These are phyloP conservation scores for Phytophthora hibernalis DNA, from an alignment of 352 stramenopile species.

Conservation along the genomic window DNA sequence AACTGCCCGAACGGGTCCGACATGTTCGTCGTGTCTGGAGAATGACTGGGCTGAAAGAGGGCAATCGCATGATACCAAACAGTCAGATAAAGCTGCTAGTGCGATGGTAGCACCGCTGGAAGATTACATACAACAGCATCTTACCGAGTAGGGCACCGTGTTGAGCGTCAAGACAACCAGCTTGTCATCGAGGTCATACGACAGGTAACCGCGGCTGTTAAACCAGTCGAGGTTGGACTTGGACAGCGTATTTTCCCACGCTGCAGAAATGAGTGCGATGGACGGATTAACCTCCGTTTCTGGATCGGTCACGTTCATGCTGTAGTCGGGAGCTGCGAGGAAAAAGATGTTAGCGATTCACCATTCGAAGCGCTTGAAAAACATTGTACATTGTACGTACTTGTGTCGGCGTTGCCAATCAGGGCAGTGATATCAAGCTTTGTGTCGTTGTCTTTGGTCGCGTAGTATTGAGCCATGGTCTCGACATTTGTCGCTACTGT, in stretches of 20 bases:
- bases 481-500: slow-evolving; percentile 64
- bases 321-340: slow-evolving; percentile 61
- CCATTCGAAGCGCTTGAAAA: not conserved
- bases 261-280: slow-evolving; percentile 54
- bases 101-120: not conserved
- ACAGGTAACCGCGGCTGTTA: slow-evolving; percentile 58
- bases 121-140: not conserved
- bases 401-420: slow-evolving; percentile 69
- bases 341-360: not conserved
- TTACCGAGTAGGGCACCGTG: slow-evolving; percentile 79
- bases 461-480: slow-evolving; percentile 70
- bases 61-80: not conserved
- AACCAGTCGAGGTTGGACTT: slow-evolving; percentile 60
- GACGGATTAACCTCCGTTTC: slow-evolving; percentile 52
- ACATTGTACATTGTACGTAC: slow-evolving; percentile 42
- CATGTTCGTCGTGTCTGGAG: slow-evolving; percentile 61
- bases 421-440: slow-evolving; percentile 61
- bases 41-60: slow-evolving; percentile 53
- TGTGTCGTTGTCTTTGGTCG: slow-evolving; percentile 35
- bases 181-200: slow-evolving; percentile 66
- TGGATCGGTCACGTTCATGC: slow-evolving; percentile 74
- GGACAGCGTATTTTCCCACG: slow-evolving; percentile 60
- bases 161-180: slow-evolving; percentile 76
- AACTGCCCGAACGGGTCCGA: slow-evolving; percentile 92
- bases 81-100: not conserved